A percentile compares a stretch with the other conserved stretches of the same genome.
phyloP scores from a whole-genome alignment of 331 rosid species.

The Stylosanthes scabra region DNA sequence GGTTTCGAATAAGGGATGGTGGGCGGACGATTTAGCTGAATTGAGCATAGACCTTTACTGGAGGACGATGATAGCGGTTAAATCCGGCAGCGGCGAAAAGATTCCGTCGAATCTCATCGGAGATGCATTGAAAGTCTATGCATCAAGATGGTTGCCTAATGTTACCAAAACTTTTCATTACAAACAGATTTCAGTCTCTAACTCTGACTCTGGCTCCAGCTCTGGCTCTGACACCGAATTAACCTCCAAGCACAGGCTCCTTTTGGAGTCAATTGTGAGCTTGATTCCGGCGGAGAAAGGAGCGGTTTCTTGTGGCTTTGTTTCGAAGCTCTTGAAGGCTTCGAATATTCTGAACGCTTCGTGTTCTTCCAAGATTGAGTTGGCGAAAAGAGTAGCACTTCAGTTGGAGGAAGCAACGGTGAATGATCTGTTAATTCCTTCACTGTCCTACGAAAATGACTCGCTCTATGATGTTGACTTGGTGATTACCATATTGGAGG shows the following conservation, averaged over 20 bases:
- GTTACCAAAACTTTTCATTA: constrained; percentile 54
- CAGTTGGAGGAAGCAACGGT: constrained; percentile 86
- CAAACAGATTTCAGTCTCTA: constrained; percentile 29
- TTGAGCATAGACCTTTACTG: constrained; percentile 90
- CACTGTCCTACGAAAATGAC: constrained; percentile 53
- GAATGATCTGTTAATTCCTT: constrained; percentile 82
- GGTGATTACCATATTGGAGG: constrained; percentile 83
- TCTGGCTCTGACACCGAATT: constrained; percentile 58
- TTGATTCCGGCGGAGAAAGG: constrained; percentile 89
- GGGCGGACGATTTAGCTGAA: constrained; percentile 98
- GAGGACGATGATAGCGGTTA: constrained; percentile 91
- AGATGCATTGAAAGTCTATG: constrained; percentile 86
- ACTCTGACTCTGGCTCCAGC: constrained; percentile 53
- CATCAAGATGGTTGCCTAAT: constrained; percentile 83
- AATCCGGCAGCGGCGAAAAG: constrained; percentile 70
- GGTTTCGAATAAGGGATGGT: constrained; percentile 82
- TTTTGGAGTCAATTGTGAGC: constrained; percentile 89
- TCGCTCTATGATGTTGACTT: constrained; percentile 78
- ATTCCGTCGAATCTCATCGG: constrained; percentile 75
- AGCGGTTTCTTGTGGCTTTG: constrained; percentile 85
- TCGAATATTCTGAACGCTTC: constrained; percentile 90
- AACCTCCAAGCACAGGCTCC: constrained; percentile 73
- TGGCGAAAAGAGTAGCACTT: constrained; percentile 80
- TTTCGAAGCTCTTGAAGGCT: constrained; percentile 86
- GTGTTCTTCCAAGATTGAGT: constrained; percentile 80